Base-by-base conservation (phyloP, 441 rosid genomes). In the Arabidopsis lyrata region DNA sequence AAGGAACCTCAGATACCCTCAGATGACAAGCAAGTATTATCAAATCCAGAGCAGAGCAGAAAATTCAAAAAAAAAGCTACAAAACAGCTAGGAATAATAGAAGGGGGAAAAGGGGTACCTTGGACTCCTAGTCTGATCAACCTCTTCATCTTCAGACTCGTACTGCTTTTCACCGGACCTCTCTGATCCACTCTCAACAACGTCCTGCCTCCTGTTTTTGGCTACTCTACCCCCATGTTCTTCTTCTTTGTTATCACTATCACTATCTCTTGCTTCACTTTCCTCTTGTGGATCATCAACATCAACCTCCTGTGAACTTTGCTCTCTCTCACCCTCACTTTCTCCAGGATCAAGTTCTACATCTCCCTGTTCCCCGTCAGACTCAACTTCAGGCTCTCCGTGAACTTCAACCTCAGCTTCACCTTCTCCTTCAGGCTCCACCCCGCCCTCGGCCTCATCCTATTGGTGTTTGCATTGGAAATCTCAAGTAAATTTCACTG, bases 321-420 rank as follows among this genome's bases (percentile, higher is more conserved):
- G 89, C 69, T 90, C 98, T 59, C 96, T 82, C 83, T 95, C 99
- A 50, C 93, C 99, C 83, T 93, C 97, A 72, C 98, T 92, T 81
- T 95, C 99, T 77, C 86, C 89, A 5, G 86, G 96, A 82, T 84
- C 92, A 80, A 86, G 91, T 77, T 90, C 96, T 31, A 80, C 87
- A 70, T 82, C 91, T 1, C 27, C 90, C 60, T 78, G 67, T 54
- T 95, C 95, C 50, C 83, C 91, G 14, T 88, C 99, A 82, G 93
- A 89, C 79, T 86, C 98, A 56, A 81, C 83, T 38, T 89, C 92
- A 15, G 78, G 86, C 64, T 86, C 97, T 59, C 69, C 78, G 39
- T 82, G 85, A 76, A 79, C 72, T 54, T 84, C 90, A 70, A 84
- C 89, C 79, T 87, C 98, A 64, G 88, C 97, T 76, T 92, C 98